Conservation (phyloP, 1,139 yeast species). For the Yamadazyma diddensiae region DNA sequence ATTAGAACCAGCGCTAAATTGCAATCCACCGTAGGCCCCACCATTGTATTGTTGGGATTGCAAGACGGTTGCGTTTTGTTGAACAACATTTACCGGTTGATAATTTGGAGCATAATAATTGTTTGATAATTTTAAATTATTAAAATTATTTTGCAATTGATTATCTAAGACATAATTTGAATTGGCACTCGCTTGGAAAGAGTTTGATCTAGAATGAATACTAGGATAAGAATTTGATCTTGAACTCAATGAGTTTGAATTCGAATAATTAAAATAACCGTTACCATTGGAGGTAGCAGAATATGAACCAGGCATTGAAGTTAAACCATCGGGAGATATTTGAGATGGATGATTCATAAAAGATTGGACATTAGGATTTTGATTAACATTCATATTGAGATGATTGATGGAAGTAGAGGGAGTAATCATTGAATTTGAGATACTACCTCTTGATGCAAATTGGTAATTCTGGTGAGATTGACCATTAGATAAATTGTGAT, state of each 20-base stretch:
- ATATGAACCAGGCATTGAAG: slow-evolving; percentile 3
- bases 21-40: too few species aligned
- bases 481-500: slow-evolving; percentile 3
- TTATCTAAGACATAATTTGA: slow-evolving; percentile 11
- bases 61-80: too few species aligned
- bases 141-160: slow-evolving; percentile 10
- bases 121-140: slow-evolving; percentile 11
- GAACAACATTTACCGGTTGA: too few species aligned
- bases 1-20: too few species aligned
- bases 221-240: slow-evolving; percentile 16
- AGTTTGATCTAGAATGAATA: slow-evolving; percentile 16
- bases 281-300: slow-evolving; percentile 1
- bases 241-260: slow-evolving; percentile 7
- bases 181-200: slow-evolving; percentile 10
- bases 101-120: background rate
- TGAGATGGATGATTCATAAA: slow-evolving; percentile 7
- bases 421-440: slow-evolving; percentile 1
- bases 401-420: slow-evolving; percentile 8
- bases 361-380: slow-evolving; percentile 11
- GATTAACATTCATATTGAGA: slow-evolving; percentile 4
- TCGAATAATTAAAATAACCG: slow-evolving; percentile 5
- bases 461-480: slow-evolving; percentile 2
- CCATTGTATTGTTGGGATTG: too few species aligned
- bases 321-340: slow-evolving; percentile 6
- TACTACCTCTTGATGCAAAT: slow-evolving; percentile 14